Evolutionary conservation across 2,329 filamentous ascomycete species (phyloP).

Genomic region (Monilinia fructicola): DNA sequence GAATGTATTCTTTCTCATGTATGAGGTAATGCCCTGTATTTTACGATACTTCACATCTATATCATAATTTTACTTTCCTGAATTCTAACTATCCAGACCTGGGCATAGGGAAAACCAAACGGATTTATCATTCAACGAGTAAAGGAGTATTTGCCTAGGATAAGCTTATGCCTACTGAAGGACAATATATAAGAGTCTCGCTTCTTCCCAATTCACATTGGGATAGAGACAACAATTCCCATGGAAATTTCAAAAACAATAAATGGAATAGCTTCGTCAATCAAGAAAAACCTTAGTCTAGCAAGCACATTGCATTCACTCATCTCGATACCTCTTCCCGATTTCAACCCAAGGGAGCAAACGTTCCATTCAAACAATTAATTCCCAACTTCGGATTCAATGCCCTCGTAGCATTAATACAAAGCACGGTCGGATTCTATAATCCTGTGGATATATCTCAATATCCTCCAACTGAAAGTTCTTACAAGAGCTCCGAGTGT

Average conservation of each 20-base stretch:
- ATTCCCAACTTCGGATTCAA: slow-evolving; percentile 43
- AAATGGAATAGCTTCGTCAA: neutral
- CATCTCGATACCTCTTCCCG: neutral
- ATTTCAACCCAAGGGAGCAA: slow-evolving; percentile 9
- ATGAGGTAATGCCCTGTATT: too few relatives aligned
- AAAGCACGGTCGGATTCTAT: slow-evolving; percentile 40
- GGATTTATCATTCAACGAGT: too few relatives aligned
- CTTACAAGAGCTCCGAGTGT: slow-evolving; percentile 44
- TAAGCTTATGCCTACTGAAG: too few relatives aligned
- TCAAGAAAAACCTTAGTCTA: neutral
- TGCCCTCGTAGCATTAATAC: slow-evolving; percentile 41
- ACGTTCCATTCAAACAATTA: slow-evolving; percentile 42
- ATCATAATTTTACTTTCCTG: too few relatives aligned
- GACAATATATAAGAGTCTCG: too few relatives aligned
- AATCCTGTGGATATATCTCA: slow-evolving; percentile 40
- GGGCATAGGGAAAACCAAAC: too few relatives aligned
- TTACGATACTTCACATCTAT: too few relatives aligned
- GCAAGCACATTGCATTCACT: neutral
- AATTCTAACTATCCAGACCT: too few relatives aligned
- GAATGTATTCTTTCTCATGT: too few relatives aligned
- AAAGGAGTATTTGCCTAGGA: too few relatives aligned
- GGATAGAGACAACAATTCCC: neutral
- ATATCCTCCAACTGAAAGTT: slow-evolving; percentile 42
- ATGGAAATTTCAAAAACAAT: too few relatives aligned
- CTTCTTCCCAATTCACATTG: too few relatives aligned